These are phyloP conservation scores for Ajuga reptans DNA, from an alignment of 305 asterid species.

Conservation along the genomic window DNA sequence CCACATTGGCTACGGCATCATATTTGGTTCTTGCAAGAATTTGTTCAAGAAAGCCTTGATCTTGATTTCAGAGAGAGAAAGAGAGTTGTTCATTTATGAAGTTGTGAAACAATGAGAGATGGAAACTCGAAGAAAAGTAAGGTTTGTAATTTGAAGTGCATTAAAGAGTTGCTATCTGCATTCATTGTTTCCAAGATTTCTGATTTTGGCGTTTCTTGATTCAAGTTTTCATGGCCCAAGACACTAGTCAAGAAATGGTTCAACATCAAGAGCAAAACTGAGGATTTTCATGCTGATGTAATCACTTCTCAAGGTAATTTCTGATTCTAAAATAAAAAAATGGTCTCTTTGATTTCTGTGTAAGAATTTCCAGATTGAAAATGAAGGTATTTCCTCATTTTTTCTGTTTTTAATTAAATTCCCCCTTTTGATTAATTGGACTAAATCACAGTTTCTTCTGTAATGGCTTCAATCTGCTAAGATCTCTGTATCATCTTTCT, in stretches of 20 bases:
- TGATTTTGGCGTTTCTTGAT: constrained; percentile 26
- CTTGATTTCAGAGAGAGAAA: constrained; percentile 21
- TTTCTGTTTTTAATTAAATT: neutral
- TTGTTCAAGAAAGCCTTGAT: constrained; percentile 22
- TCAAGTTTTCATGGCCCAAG: constrained; percentile 79
- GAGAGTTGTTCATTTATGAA: constrained; percentile 34
- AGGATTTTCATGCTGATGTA: constrained; percentile 86
- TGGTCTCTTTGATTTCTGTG: constrained; percentile 18
- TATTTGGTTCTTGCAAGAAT: constrained; percentile 14
- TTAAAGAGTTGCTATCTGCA: constrained; percentile 27
- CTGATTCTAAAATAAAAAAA: constrained; percentile 12
- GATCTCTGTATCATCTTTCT: constrained; percentile 34
- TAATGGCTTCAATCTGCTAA: constrained; percentile 24
- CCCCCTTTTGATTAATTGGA: constrained; percentile 3
- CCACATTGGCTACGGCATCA: neutral
- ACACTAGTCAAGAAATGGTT: constrained; percentile 89
- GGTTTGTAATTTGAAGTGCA: constrained; percentile 36
- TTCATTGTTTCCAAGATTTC: constrained; percentile 27
- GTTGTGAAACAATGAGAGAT: constrained; percentile 83
- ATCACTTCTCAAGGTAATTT: constrained; percentile 50
- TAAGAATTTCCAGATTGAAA: constrained; percentile 15
- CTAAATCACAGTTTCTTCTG: constrained; percentile 18
- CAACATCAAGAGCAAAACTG: constrained; percentile 68
- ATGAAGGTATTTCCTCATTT: neutral
- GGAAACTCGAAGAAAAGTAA: constrained; percentile 72